Evolutionary conservation across 345 rosid species (phyloP).

Genomic region (Pugionium cornutum): DNA sequence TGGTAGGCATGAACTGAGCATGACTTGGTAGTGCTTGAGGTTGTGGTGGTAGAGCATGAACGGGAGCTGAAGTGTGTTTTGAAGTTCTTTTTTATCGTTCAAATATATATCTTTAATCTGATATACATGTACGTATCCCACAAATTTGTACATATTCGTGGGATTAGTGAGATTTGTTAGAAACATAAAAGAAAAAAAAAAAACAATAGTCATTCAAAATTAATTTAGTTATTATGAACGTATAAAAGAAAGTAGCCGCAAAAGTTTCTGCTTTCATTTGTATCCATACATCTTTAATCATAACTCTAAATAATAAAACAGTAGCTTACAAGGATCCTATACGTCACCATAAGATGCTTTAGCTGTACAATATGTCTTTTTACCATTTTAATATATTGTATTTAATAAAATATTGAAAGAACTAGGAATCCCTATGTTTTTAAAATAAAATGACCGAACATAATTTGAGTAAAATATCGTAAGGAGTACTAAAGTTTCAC

Average conservation of each 20-base stretch:
- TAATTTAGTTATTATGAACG: conserved; percentile 10
- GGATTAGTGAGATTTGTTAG: too few relatives aligned
- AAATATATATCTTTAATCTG: too few relatives aligned
- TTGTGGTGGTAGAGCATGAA: conserved; percentile 28
- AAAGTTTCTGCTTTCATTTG: conserved; percentile 25
- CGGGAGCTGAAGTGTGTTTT: conserved; percentile 37
- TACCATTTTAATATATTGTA: neutral
- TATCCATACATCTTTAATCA: conserved; percentile 30
- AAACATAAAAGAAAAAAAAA: too few relatives aligned
- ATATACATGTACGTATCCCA: too few relatives aligned
- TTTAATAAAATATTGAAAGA: neutral
- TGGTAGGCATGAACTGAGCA: conserved; percentile 41
- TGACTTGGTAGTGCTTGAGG: conserved; percentile 35
- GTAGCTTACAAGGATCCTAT: neutral
- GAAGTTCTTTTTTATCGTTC: conserved; percentile 22
- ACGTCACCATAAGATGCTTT: conserved; percentile 13
- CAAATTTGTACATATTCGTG: too few relatives aligned
- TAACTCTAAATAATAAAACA: neutral
- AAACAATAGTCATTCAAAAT: conserved; percentile 18
- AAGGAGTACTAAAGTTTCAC: neutral
- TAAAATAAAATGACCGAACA: neutral
- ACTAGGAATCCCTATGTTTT: neutral
- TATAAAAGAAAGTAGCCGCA: conserved; percentile 32
- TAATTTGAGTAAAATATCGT: neutral
- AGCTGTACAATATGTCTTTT: conserved; percentile 5